These are phyloP conservation scores for Boeremia exigua DNA, from an alignment of 2,329 filamentous ascomycete genomes.

Conservation along the genomic window DNA sequence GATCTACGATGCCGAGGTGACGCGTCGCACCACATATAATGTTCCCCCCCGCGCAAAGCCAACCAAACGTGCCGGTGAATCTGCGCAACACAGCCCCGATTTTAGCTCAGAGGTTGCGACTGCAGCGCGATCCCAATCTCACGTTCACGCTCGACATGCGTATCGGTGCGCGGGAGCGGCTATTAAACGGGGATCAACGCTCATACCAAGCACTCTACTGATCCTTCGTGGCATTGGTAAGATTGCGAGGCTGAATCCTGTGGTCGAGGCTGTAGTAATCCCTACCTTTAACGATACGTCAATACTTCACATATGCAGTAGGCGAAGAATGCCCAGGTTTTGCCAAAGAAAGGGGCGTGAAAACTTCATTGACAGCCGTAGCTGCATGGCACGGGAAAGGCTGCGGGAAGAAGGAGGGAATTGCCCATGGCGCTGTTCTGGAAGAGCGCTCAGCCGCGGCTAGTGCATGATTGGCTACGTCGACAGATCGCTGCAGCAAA, in stretches of 20 bases:
- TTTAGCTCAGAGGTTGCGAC: conserved; percentile 10
- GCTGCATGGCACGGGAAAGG: conserved; percentile 14
- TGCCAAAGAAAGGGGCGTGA: conserved; percentile 5
- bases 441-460: conserved; percentile 7
- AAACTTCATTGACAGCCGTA: conserved; percentile 5
- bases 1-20: conserved; percentile 20
- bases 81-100: conserved; percentile 9
- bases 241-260: conserved; percentile 18
- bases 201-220: conserved; percentile 12
- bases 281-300: conserved; percentile 3
- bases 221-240: conserved; percentile 11
- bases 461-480: conserved; percentile 12
- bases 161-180: conserved; percentile 18
- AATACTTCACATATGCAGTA: conserved; percentile 1
- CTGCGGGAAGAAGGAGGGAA: conserved; percentile 4
- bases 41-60: conserved; percentile 10
- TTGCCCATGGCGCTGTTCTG: conserved; percentile 3
- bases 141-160: conserved; percentile 7
- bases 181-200: conserved; percentile 11
- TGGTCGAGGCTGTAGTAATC: conserved; percentile 9
- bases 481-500: conserved; percentile 4
- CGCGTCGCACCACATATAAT: conserved; percentile 45
- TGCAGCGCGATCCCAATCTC: conserved; percentile 11
- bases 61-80: background rate
- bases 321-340: background rate